Percentiles rank a stretch among this genome's conserved stretches.
phyloP scores from a whole-genome alignment of 371 early-diverging fungal species.

The Mortierella sp. region DNA sequence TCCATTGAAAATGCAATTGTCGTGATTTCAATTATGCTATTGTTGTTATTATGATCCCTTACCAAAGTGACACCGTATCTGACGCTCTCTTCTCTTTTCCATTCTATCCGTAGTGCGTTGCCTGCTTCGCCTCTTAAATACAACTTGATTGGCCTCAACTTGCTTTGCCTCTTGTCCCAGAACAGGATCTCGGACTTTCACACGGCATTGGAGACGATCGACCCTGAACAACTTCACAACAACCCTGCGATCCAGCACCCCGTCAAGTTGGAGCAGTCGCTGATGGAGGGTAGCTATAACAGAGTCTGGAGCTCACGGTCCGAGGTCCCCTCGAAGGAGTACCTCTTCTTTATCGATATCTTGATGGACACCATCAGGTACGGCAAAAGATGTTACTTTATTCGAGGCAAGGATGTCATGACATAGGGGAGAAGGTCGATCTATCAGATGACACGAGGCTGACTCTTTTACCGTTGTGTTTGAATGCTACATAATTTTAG shows the following conservation, averaged over 20 bases:
- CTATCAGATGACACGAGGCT: neutral
- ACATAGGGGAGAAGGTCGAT: too few relatives aligned
- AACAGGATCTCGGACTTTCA: conserved; percentile 97
- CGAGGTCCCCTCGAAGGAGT: conserved; percentile 92
- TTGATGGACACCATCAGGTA: conserved; percentile 93
- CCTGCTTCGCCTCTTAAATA: conserved; percentile 89
- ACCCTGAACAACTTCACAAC: conserved; percentile 81
- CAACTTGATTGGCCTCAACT: conserved; percentile 91
- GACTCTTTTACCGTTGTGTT: neutral
- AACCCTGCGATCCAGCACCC: conserved; percentile 93
- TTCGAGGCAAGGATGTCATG: neutral
- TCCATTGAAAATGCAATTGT: neutral
- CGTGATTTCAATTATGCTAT: too few relatives aligned
- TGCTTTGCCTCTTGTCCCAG: conserved; percentile 92
- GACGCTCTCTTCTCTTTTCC: neutral
- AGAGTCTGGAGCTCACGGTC: conserved; percentile 92
- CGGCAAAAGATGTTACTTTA: neutral
- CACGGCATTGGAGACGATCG: conserved; percentile 91
- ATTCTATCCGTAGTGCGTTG: conserved; percentile 62
- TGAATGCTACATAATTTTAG: conserved; percentile 55
- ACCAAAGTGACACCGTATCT: neutral
- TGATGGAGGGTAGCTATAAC: conserved; percentile 98
- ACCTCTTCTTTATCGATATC: conserved; percentile 93
- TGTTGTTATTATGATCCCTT: neutral
- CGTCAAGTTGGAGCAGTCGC: conserved; percentile 89